phyloP scores from a whole-genome alignment of 2,329 filamentous ascomycete genomes.

The Drechslerella coelobrocha region DNA sequence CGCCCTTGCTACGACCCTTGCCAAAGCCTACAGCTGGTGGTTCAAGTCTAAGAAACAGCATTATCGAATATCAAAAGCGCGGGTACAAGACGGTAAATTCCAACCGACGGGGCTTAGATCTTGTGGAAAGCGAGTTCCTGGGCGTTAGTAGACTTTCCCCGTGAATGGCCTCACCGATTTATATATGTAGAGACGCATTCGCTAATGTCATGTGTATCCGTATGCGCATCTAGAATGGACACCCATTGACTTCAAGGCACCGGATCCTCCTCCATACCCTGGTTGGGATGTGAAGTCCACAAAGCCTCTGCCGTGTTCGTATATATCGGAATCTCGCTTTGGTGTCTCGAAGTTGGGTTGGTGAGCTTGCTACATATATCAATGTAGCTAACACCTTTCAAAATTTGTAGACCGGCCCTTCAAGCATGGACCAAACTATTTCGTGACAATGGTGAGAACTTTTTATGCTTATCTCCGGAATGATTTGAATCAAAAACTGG shows the following conservation, averaged over 20 bases:
- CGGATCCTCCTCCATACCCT: slow-evolving; percentile 68
- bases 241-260: slow-evolving; percentile 67
- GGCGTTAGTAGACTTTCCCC: slow-evolving; percentile 1
- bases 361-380: no score
- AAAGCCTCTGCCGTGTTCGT: slow-evolving; percentile 70
- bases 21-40: neutral
- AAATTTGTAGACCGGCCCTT: slow-evolving; percentile 69
- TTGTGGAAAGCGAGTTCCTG: slow-evolving; percentile 13
- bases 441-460: slow-evolving; percentile 35
- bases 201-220: neutral
- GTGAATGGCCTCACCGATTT: neutral
- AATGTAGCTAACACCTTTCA: neutral
- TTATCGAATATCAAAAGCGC: no score
- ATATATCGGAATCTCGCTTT: neutral
- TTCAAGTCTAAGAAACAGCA: neutral
- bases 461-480: neutral
- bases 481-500: neutral
- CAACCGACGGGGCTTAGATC: neutral
- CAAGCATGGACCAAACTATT: slow-evolving; percentile 70
- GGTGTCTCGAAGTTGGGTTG: no score
- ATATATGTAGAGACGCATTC: no score
- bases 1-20: neutral
- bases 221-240: slow-evolving; percentile 61
- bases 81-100: neutral
- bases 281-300: slow-evolving; percentile 73